A percentile compares a stretch with the other conserved stretches of the same genome.
phyloP scores from a whole-genome alignment of 1,139 yeast species.

The Blastobotrys proliferans region DNA sequence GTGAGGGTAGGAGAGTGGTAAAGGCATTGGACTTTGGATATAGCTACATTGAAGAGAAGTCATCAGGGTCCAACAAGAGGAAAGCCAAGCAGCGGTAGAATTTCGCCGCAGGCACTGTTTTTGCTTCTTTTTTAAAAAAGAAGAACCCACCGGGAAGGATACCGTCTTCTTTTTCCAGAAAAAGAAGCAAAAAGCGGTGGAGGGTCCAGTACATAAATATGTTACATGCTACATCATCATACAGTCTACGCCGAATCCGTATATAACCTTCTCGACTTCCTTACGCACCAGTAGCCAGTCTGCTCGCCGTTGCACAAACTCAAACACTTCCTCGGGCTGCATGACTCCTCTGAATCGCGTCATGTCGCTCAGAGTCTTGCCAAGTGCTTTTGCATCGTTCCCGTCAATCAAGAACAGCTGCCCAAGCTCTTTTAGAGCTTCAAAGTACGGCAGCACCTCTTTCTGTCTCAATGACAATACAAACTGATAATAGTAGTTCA shows the following conservation, averaged over 20 bases:
- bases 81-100: background rate
- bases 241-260: slow-evolving; percentile 66
- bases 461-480: slow-evolving; percentile 61
- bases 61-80: background rate
- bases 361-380: slow-evolving; percentile 76
- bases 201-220: background rate
- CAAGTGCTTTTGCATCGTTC: slow-evolving; percentile 76
- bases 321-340: slow-evolving; percentile 88
- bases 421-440: slow-evolving; percentile 78
- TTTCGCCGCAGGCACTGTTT: too few relatives aligned
- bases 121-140: too few relatives aligned
- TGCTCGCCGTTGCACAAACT: slow-evolving; percentile 79
- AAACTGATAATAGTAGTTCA: slow-evolving; percentile 74
- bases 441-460: slow-evolving; percentile 69
- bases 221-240: slow-evolving; percentile 44
- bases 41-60: too few relatives aligned
- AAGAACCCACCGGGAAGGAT: background rate
- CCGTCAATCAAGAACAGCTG: slow-evolving; percentile 75
- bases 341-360: slow-evolving; percentile 86
- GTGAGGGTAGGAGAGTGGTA: too few relatives aligned
- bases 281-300: slow-evolving; percentile 78
- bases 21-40: too few relatives aligned
- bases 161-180: background rate
- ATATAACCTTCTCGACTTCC: slow-evolving; percentile 92
- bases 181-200: background rate